These are phyloP conservation scores for Metschnikowia amazonensis DNA, from an alignment of 805 yeast species.

Conservation along the genomic window DNA sequence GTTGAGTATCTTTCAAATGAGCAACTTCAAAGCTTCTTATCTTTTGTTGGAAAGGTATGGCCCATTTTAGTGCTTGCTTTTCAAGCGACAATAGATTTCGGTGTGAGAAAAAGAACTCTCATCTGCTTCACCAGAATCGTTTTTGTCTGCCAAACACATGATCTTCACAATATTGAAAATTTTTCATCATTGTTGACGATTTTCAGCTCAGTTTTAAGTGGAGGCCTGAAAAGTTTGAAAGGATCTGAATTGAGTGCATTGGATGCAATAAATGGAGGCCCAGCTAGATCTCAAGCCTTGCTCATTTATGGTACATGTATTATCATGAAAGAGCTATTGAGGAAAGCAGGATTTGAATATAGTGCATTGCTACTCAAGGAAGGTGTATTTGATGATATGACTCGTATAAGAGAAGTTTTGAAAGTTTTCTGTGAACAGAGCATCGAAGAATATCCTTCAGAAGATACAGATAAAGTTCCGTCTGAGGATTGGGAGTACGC, in stretches of 20 bases:
- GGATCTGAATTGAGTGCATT: neutral
- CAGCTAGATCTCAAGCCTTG: conserved; percentile 19
- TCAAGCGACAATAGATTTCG: conserved; percentile 67
- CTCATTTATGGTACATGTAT: conserved; percentile 49
- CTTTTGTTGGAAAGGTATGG: conserved; percentile 46
- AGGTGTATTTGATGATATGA: conserved; percentile 59
- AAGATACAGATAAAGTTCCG: neutral
- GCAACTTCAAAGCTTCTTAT: conserved; percentile 19
- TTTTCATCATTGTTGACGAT: conserved; percentile 42
- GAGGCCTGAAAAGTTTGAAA: conserved; percentile 32
- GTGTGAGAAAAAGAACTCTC: conserved; percentile 55
- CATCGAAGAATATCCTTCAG: neutral
- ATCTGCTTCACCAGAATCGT: conserved; percentile 52
- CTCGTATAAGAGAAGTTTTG: conserved; percentile 1
- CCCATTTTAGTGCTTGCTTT: conserved; percentile 58
- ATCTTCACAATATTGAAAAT: conserved; percentile 28
- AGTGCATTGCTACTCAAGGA: conserved; percentile 58
- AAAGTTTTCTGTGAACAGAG: neutral
- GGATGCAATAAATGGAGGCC: conserved; percentile 1
- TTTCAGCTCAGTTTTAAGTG: conserved; percentile 60
- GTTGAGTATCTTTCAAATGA: conserved; percentile 25
- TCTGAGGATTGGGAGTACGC: neutral
- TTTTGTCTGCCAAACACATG: conserved; percentile 33
- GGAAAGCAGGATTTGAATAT: conserved; percentile 42
- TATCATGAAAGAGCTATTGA: conserved; percentile 43